A percentile compares a stretch with the other conserved stretches of the same genome.
phyloP scores from a whole-genome alignment of 2,329 filamentous ascomycete species.

The Botryotinia convoluta region DNA sequence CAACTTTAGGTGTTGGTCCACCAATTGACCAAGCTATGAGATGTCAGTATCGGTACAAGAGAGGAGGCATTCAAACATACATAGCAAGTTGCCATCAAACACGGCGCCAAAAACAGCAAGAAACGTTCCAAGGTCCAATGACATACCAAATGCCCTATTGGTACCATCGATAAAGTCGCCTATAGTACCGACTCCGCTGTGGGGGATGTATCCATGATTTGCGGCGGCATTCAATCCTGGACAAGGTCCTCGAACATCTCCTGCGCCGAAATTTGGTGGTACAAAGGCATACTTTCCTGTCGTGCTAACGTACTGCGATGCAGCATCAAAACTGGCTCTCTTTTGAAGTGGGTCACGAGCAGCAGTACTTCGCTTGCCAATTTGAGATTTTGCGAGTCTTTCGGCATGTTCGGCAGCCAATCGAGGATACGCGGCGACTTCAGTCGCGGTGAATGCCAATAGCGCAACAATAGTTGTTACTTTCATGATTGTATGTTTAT shows the following conservation, averaged over 20 bases:
- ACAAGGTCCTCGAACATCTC: conserved; percentile 33
- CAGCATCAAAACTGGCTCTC: conserved; percentile 2
- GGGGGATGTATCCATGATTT: conserved; percentile 44
- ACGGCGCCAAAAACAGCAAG: conserved; percentile 11
- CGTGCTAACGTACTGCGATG: conserved; percentile 11
- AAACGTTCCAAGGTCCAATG: conserved; percentile 4
- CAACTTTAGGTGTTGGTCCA: conserved; percentile 2
- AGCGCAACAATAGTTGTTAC: neutral
- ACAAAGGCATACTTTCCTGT: conserved; percentile 24
- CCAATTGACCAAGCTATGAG: conserved; percentile 3
- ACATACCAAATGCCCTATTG: conserved; percentile 13
- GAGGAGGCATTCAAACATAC: neutral
- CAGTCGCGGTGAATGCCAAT: neutral
- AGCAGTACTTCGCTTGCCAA: conserved; percentile 11
- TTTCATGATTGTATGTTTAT: conserved; percentile 1
- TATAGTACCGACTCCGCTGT: conserved; percentile 37
- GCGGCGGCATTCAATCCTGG: conserved; percentile 44
- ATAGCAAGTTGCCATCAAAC: neutral
- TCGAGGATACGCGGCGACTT: neutral
- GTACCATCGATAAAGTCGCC: conserved; percentile 37
- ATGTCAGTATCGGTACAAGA: neutral
- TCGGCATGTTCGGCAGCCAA: neutral
- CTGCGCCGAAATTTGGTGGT: conserved; percentile 26
- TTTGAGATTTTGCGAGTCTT: conserved; percentile 2
- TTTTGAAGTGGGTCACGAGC: neutral